Base-by-base conservation (phyloP, 768 basidiomycete genomes). In the Boletellus ananas region DNA sequence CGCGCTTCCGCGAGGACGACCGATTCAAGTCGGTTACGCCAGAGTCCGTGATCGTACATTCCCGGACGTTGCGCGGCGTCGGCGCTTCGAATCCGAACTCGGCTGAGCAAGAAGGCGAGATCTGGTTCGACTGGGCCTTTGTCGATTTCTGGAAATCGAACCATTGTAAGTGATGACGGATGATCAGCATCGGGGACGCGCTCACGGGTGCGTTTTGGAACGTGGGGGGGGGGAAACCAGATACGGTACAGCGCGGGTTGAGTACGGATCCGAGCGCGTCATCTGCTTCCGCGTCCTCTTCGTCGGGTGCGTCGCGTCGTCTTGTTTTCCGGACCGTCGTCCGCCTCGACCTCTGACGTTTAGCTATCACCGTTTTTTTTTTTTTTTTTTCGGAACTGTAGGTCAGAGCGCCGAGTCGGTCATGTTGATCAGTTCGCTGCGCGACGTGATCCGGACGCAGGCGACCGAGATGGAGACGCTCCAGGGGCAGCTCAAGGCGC, bases 101-200 rank as follows among this genome's bases (percentile, higher is more conserved):
- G 25, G 52, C 53, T 17, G 71, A 74, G 45, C 82, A 82, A 54
- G 87, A 90, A 60, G 89, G 83, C 23, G 92, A 94, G 69, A 77
- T 96, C 34, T 98, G 96, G 96, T 90, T 98, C 63, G 94, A 98
- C 67, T 98, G 94, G 92, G 80, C 86, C 0, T 98, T 98, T 69
- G 83, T 96, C 6, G 96, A 99, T 68, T 99, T 97, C 67, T 94
- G 92, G 88, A 98, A 98, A 72, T 94, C 91, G 40, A 94, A 95
- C 63, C 96, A 94, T 63, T 91, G 95, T 95, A 59, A 64, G 89
- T 68, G 45, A 40, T 51, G 20, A 10, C 37, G 6, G 5, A 16
- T 23, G 43, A 25, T 34, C 8, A 27, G 11, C 23, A 31, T n/a
- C 27, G 16, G 38, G 20, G 41, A 35, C 37, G 25, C 27, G 14